Conservation (phyloP, 768 basidiomycete species). For the Podaxis sp. region DNA sequence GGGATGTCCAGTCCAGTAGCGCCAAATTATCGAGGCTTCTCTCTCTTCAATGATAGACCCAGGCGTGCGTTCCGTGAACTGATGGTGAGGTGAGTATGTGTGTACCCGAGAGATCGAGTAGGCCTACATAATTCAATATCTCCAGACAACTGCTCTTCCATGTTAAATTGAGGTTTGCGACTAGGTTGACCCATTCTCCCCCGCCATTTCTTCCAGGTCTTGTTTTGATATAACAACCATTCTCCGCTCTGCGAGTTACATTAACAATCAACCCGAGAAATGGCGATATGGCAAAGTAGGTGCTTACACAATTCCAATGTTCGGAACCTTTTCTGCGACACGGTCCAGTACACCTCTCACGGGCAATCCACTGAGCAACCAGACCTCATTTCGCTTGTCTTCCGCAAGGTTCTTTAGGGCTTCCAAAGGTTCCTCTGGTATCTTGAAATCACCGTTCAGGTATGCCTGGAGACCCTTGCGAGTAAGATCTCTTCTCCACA, state of each 20-base stretch:
- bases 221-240: slow-evolving; percentile 82
- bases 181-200: slow-evolving; percentile 75
- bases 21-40: slow-evolving; percentile 80
- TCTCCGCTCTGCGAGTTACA: slow-evolving; percentile 61
- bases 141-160: slow-evolving; percentile 84
- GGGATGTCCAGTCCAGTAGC: slow-evolving; percentile 67
- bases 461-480: slow-evolving; percentile 37
- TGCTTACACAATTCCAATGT: slow-evolving; percentile 73
- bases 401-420: slow-evolving; percentile 57
- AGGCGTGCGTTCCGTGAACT: slow-evolving; percentile 90
- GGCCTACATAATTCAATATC: slow-evolving; percentile 78
- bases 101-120: neutral
- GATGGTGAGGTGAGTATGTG: neutral
- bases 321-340: slow-evolving; percentile 57
- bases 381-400: slow-evolving; percentile 73
- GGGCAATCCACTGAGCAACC: slow-evolving; percentile 76
- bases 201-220: slow-evolving; percentile 21
- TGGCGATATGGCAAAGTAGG: neutral
- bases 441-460: slow-evolving; percentile 23
- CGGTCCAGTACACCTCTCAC: slow-evolving; percentile 62
- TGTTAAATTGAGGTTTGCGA: slow-evolving; percentile 70
- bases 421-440: slow-evolving; percentile 41
- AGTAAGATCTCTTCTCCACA: slow-evolving; percentile 67
- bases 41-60: slow-evolving; percentile 84
- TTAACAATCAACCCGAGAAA: neutral